Evolutionary conservation across 2,329 filamentous ascomycete genomes (phyloP).

Genomic region (Alternaria brassicicola): DNA sequence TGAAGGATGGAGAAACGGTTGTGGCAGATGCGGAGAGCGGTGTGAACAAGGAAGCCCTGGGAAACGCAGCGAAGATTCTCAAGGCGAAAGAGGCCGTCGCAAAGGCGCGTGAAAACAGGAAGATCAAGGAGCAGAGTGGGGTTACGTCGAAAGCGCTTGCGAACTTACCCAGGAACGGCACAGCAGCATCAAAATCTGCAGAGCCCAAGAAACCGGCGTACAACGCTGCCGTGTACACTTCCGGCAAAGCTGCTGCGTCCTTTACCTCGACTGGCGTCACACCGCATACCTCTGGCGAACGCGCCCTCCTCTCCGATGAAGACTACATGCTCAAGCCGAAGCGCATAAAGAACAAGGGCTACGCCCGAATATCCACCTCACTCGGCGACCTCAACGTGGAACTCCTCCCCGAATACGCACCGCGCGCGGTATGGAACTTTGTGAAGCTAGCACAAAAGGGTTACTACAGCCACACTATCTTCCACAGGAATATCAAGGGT

Average conservation of each 20-base stretch:
- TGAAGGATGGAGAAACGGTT: conserved; percentile 81
- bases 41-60: conserved; percentile 81
- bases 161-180: conserved; percentile 30
- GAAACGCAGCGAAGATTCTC: conserved; percentile 80
- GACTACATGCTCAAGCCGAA: conserved; percentile 95
- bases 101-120: conserved; percentile 77
- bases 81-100: conserved; percentile 94
- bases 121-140: conserved; percentile 46
- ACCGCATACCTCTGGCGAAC: conserved; percentile 84
- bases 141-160: conserved; percentile 26
- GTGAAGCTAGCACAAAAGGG: conserved; percentile 84
- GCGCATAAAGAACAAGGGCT: conserved; percentile 87
- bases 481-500: conserved; percentile 91
- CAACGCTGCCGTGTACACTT: conserved; percentile 90
- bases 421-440: conserved; percentile 97
- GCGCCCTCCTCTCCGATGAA: conserved; percentile 87
- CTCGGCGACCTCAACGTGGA: conserved; percentile 86
- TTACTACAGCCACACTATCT: conserved; percentile 83
- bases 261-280: conserved; percentile 96
- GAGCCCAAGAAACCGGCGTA: conserved; percentile 55
- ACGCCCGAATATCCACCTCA: conserved; percentile 86
- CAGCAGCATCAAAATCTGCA: conserved; percentile 35
- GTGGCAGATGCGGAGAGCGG: conserved; percentile 71
- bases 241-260: conserved; percentile 86
- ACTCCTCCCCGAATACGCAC: conserved; percentile 87